Base-by-base conservation (phyloP, 768 basidiomycete species). In the Rubroboletus satanas region DNA sequence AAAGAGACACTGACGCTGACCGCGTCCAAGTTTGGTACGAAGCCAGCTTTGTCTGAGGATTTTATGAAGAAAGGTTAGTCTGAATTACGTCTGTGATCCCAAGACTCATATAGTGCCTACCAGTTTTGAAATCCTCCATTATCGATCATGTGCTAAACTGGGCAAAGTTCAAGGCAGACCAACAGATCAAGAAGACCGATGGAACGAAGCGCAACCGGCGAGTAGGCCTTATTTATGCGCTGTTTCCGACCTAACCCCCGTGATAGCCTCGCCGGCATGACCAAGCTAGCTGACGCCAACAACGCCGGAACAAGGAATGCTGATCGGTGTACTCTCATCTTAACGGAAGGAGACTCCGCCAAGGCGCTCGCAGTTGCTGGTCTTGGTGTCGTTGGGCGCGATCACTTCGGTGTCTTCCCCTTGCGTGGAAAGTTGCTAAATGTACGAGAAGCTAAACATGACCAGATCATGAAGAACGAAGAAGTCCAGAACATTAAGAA, bases 261-360 rank as follows among this genome's bases (percentile, higher is more conserved):
- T 31, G 41, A 23, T 44, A 97, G 97, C 52, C 80, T 99, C 49
- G 82, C 89, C 5, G 97, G 97, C 41, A 77, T 98, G 69, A 83
- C 90, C 41, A 98, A 98, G 69, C 83, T 99, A 15, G 84, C 94
- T 26, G 97, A 99, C 64, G 97, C 97, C 44, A 98, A 99, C 77
- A 95, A 93, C 63, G 97, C 97, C 2, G 97, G 97, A 9, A 90
- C 91, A 7, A 85, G 77, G 62, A 75, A 84, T 41, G 93, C 83
- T 7, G 79, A 81, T 45, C 79, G 87, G 43, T 98, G 97, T 64
- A 98, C 97, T 1, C 82, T 99, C 51, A 99, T 99, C 55, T 77
- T 99, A 5, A 98, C 97, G 0, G 97, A 99, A 82, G 97, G 97
- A 78, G 96, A 98, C 74, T 98, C 97, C 23, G 97, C 97, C 78